phyloP scores from a whole-genome alignment of 192 early-diverging fungal species.

The Coemansia sp. region DNA sequence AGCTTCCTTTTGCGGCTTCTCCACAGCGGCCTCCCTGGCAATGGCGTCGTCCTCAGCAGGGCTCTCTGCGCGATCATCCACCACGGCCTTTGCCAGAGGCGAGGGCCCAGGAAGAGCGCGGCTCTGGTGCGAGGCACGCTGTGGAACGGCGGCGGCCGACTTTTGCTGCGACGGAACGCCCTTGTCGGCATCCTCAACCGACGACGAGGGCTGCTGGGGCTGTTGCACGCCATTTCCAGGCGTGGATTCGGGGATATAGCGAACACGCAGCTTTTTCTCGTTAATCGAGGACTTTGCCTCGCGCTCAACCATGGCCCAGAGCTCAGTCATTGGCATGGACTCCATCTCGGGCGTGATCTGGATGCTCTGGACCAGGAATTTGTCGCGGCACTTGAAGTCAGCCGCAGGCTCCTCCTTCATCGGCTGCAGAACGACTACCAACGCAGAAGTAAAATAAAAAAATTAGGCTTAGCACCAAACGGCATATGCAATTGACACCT shows the following conservation, averaged over 20 bases:
- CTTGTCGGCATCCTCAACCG: not conserved
- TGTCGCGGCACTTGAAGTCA: slow-evolving; percentile 92
- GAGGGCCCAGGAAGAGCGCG: slow-evolving; percentile 35
- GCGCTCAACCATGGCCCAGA: slow-evolving; percentile 71
- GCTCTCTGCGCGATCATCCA: slow-evolving; percentile 8
- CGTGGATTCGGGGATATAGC: slow-evolving; percentile 61
- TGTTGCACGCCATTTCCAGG: not conserved
- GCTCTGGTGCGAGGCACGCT: slow-evolving; percentile 11
- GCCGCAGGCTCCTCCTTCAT: slow-evolving; percentile 80
- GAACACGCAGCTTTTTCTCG: slow-evolving; percentile 69
- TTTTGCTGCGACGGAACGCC: slow-evolving; percentile 24
- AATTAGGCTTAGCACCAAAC: not conserved
- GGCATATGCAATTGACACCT: no score
- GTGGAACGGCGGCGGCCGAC: slow-evolving; percentile 9
- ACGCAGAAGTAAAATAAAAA: not conserved
- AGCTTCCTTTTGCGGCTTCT: not conserved
- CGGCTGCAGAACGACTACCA: slow-evolving; percentile 82
- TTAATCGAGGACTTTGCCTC: slow-evolving; percentile 63
- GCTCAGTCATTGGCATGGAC: slow-evolving; percentile 63
- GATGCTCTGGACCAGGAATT: slow-evolving; percentile 93
- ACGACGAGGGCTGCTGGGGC: slow-evolving; percentile 13
- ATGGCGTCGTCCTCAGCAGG: slow-evolving; percentile 3
- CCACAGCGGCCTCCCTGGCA: not conserved
- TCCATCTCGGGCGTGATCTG: slow-evolving; percentile 72
- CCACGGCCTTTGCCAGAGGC: slow-evolving; percentile 25